Evolutionary conservation across 805 yeast genomes (phyloP).

Genomic region (Saturnispora kantuleensis): DNA sequence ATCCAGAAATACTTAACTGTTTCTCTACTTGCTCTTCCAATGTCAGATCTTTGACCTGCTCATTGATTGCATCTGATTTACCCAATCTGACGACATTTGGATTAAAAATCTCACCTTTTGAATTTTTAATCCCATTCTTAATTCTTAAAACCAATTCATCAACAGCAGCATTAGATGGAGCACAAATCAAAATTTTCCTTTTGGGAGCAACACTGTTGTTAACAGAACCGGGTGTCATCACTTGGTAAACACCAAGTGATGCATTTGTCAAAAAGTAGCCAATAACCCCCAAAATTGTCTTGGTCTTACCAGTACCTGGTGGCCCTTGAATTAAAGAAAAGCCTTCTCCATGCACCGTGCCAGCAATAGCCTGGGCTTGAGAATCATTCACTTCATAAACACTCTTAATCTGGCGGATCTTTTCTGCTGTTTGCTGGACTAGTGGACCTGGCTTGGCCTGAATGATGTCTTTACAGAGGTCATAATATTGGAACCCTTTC

Average conservation of each 20-base stretch:
- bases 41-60: conserved; percentile 71
- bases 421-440: conserved; percentile 26
- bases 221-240: conserved; percentile 9
- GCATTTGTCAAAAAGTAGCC: conserved; percentile 55
- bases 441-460: conserved; percentile 51
- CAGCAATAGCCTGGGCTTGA: conserved; percentile 83
- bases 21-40: conserved; percentile 78
- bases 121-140: conserved; percentile 54
- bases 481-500: conserved; percentile 74
- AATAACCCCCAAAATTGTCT: conserved; percentile 85
- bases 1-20: conserved; percentile 32
- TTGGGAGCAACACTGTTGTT: conserved; percentile 13
- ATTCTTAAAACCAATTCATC: conserved; percentile 87
- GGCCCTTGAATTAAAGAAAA: conserved; percentile 95
- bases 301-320: conserved; percentile 98
- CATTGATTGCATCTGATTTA: conserved; percentile 76
- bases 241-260: conserved; percentile 7
- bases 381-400: conserved; percentile 67
- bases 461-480: conserved; percentile 56
- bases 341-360: conserved; percentile 58
- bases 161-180: conserved; percentile 98
- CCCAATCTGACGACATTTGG: conserved; percentile 84
- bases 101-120: conserved; percentile 40
- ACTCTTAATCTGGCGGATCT: conserved; percentile 33
- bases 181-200: conserved; percentile 76